Percentiles rank a stretch among this genome's conserved stretches.
These are phyloP conservation scores for Leccinum ponderosum DNA, from an alignment of 1,284 basidiomycete genomes.

Conservation along the genomic window DNA sequence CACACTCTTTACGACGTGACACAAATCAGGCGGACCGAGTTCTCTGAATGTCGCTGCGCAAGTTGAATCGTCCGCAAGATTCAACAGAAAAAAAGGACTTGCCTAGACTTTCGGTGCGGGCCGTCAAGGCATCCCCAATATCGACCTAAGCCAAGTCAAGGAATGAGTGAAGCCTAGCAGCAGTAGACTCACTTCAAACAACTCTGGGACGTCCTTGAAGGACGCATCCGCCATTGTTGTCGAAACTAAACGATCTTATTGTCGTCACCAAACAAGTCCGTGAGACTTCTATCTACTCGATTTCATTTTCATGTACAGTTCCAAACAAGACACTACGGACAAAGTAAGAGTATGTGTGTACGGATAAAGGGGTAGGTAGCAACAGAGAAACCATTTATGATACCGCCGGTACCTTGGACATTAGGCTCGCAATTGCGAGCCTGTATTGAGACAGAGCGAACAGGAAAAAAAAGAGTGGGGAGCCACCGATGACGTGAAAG, in stretches of 20 bases:
- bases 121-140: constrained; percentile 86
- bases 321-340: constrained; percentile 15
- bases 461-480: constrained; percentile 14
- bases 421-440: constrained; percentile 5
- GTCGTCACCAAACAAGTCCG: constrained; percentile 18
- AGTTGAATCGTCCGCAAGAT: not conserved
- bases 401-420: not conserved
- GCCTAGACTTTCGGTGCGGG: constrained; percentile 91
- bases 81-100: constrained; percentile 27
- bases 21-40: constrained; percentile 95
- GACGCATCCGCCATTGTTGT: constrained; percentile 50
- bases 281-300: constrained; percentile 8
- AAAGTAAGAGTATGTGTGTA: constrained; percentile 3
- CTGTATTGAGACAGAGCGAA: constrained; percentile 5
- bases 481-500: not conserved
- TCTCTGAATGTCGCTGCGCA: constrained; percentile 89
- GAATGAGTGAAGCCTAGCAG: constrained; percentile 2
- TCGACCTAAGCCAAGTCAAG: constrained; percentile 61
- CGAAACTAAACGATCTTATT: not conserved
- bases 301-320: constrained; percentile 18
- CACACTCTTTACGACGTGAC: constrained; percentile 93
- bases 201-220: constrained; percentile 64
- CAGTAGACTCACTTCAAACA: constrained; percentile 48
- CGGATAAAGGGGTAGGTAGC: constrained; percentile 20
- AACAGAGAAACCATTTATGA: constrained; percentile 1